Conservation (phyloP, 495 filamentous ascomycete genomes). For the Penicillium simplicissimum region DNA sequence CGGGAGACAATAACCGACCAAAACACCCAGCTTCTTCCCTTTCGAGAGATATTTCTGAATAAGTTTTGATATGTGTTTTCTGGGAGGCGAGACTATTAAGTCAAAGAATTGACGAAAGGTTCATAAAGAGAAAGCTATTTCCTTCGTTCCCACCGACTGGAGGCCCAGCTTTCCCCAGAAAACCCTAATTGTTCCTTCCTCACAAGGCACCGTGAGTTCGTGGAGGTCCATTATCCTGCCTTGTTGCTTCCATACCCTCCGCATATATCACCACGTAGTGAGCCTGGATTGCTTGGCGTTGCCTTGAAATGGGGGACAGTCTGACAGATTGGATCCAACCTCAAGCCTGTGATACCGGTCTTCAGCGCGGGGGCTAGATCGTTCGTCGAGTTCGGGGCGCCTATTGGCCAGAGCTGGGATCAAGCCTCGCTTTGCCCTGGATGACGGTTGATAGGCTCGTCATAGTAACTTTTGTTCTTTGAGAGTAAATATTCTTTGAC, state of each 20-base stretch:
- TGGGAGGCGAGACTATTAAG: neutral
- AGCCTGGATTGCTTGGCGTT: conserved; percentile 12
- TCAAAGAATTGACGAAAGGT: neutral
- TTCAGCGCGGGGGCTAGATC: neutral
- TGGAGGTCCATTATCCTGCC: neutral
- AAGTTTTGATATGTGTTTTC: too few relatives aligned
- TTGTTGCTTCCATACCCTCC: conserved; percentile 16
- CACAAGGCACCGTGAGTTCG: too few relatives aligned
- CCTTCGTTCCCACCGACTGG: neutral
- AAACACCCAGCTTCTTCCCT: too few relatives aligned
- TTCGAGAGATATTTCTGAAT: too few relatives aligned
- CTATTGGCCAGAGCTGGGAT: neutral
- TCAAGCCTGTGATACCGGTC: neutral
- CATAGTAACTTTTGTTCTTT: neutral
- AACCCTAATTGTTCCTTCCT: conserved; percentile 6
- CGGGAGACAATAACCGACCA: too few relatives aligned
- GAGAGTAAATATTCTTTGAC: neutral
- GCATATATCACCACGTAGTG: conserved; percentile 17
- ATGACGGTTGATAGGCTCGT: neutral
- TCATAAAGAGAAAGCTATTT: neutral
- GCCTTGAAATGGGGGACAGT: conserved; percentile 9
- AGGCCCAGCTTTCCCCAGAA: conserved; percentile 17
- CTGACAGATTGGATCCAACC: neutral
- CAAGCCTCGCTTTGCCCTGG: neutral
- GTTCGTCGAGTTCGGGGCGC: neutral